Base-by-base conservation (phyloP, 208 protist genomes). In the Crithidia brevicula region DNA sequence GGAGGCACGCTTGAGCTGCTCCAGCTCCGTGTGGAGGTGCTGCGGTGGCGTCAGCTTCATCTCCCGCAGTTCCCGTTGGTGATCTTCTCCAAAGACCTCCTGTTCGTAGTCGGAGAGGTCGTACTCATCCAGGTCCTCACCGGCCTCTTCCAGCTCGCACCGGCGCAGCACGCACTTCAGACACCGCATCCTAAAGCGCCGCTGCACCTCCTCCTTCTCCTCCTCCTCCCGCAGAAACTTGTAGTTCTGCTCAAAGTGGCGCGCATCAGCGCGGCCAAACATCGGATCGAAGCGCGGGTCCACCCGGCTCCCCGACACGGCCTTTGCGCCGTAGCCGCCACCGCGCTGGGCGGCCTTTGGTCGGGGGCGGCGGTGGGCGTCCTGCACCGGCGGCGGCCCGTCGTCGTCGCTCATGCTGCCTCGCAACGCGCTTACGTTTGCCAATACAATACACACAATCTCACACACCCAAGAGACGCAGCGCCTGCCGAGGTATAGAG, bases 251-350 rank as follows among this genome's bases (percentile, higher is more conserved):
- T 88, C 81, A 52, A 92, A 91, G 38, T 70, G 59, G 61, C 82
- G 88, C 5, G 20, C 20, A 30, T 91, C 85, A 4, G 72, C 74
- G 23, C 66, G 49, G 40, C 84, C 85, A 50, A 83, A 86, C 57
- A 93, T 74, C 18, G 42, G 77, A 62, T 91, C 88, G 63, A 96
- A 96, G 15, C 91, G 91, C 4, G 91, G 91, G 60, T 96, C 91
- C 11, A 87, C 52, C 1, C 51, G 53, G 2, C 52, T 74, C 18
- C 43, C 66, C 2, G 38, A 40, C 4, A 69, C 46, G 6, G 73
- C 42, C 0, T 54, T 43, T 8, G 13, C 16, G 13, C 28, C 52
- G 34, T 31, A 20, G 27, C 33, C 33, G 28, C 8, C 38, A 18
- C 33, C 28, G 0, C 2, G 27, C 3, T 22, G 30, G 25, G n/a